Percentiles rank a stretch among this genome's conserved stretches.
phyloP scores from a whole-genome alignment of 2,329 filamentous ascomycete species.

The Claviceps sp. region DNA sequence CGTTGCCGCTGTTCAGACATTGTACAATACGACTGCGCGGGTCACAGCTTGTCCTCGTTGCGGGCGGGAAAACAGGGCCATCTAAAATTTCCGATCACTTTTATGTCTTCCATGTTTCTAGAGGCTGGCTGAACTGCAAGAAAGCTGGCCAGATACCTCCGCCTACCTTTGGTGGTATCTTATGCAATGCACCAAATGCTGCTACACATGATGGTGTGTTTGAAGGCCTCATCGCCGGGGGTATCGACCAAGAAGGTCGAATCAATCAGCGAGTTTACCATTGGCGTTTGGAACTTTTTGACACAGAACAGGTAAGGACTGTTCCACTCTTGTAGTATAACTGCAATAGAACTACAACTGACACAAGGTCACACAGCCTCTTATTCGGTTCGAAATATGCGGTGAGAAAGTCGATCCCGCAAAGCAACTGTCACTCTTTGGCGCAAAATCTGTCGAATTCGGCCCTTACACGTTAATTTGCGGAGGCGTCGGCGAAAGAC shows the following conservation, averaged over 20 bases:
- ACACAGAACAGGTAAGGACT: background rate
- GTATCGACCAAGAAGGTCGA: slow-evolving; percentile 51
- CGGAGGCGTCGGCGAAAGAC: slow-evolving; percentile 19
- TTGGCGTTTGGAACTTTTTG: slow-evolving; percentile 33
- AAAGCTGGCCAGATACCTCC: slow-evolving; percentile 21
- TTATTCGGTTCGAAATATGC: slow-evolving; percentile 13
- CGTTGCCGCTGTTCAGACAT: slow-evolving; percentile 63
- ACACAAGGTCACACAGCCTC: slow-evolving; percentile 10
- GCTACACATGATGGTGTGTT: slow-evolving; percentile 19
- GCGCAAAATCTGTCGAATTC: slow-evolving; percentile 15
- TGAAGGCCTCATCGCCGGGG: slow-evolving; percentile 56
- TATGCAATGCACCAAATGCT: slow-evolving; percentile 18
- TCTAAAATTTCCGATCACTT: slow-evolving; percentile 35
- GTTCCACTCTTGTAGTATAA: background rate
- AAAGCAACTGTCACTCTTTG: slow-evolving; percentile 17
- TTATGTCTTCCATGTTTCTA: slow-evolving; percentile 35
- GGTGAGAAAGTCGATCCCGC: background rate
- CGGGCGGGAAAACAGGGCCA: slow-evolving; percentile 46
- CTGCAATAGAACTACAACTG: background rate
- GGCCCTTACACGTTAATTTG: slow-evolving; percentile 15
- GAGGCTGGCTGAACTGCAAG: slow-evolving; percentile 34
- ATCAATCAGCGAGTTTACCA: slow-evolving; percentile 49
- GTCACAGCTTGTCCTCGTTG: slow-evolving; percentile 41
- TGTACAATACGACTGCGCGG: slow-evolving; percentile 39
- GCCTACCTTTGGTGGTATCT: slow-evolving; percentile 29